These are phyloP conservation scores for Vigna trinervia DNA, from an alignment of 306 rosid genomes.

Conservation along the genomic window DNA sequence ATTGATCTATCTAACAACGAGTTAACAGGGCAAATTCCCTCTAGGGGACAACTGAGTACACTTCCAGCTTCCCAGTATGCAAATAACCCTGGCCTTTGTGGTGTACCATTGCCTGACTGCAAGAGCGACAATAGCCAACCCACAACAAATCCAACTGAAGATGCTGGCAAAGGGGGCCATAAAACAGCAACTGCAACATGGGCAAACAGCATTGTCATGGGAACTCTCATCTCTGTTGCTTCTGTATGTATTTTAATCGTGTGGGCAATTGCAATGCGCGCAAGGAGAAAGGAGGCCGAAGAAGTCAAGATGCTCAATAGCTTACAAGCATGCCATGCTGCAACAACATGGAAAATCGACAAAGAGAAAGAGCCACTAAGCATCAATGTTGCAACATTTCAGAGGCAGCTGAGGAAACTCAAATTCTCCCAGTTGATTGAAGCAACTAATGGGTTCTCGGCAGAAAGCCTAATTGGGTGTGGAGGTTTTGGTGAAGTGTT, in stretches of 20 bases:
- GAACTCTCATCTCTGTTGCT: constrained; percentile 84
- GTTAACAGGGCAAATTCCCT: constrained; percentile 87
- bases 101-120: constrained; percentile 89
- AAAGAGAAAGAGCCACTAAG: constrained; percentile 94
- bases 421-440: constrained; percentile 94
- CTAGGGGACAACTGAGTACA: constrained; percentile 90
- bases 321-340: constrained; percentile 88
- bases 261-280: constrained; percentile 93
- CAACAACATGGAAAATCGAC: constrained; percentile 97
- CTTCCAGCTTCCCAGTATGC: constrained; percentile 93
- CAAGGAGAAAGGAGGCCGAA: constrained; percentile 80
- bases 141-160: constrained; percentile 49
- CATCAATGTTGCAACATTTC: constrained; percentile 96
- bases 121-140: constrained; percentile 56
- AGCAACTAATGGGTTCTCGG: constrained; percentile 98
- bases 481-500: constrained; percentile 99
- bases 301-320: constrained; percentile 93
- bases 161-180: constrained; percentile 51
- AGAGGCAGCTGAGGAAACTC: constrained; percentile 92
- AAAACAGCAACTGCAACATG: constrained; percentile 64
- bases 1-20: constrained; percentile 91
- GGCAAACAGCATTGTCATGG: constrained; percentile 88
- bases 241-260: constrained; percentile 79
- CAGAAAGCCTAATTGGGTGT: constrained; percentile 87
- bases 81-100: constrained; percentile 94